These are phyloP conservation scores for Termitomyces sp. DNA, from an alignment of 768 basidiomycete genomes.

Conservation along the genomic window DNA sequence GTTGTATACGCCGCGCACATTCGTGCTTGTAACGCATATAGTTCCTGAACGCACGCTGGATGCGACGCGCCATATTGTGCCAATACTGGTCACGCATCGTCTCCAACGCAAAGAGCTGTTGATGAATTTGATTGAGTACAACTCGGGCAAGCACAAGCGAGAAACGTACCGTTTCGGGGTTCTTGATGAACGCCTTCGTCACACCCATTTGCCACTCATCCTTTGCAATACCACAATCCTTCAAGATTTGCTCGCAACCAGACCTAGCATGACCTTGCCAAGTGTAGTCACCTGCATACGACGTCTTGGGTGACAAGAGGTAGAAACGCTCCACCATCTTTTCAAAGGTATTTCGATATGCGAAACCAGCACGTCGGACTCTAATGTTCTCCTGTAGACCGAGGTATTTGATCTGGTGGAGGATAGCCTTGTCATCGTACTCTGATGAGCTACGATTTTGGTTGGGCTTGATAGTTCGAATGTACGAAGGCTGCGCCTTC, in stretches of 20 bases:
- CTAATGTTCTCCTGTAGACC: constrained; percentile 98
- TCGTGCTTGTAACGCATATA: constrained; percentile 95
- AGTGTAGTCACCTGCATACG: constrained; percentile 97
- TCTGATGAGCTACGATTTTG: constrained; percentile 91
- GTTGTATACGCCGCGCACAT: constrained; percentile 90
- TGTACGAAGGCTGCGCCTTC: constrained; percentile 96
- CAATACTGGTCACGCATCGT: constrained; percentile 99
- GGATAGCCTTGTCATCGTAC: constrained; percentile 91
- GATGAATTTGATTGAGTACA: constrained; percentile 2
- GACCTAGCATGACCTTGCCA: constrained; percentile 91
- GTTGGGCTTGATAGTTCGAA: constrained; percentile 99
- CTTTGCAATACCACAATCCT: constrained; percentile 90
- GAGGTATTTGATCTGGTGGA: constrained; percentile 99
- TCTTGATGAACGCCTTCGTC: constrained; percentile 99
- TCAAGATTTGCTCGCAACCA: constrained; percentile 89
- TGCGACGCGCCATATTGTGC: constrained; percentile 99
- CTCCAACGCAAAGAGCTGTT: constrained; percentile 92
- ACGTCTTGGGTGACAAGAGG: constrained; percentile 89
- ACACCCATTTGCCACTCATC: constrained; percentile 99
- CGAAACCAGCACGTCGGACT: constrained; percentile 95
- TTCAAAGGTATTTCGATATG: constrained; percentile 96
- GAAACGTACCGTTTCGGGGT: constrained; percentile 84
- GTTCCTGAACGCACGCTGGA: constrained; percentile 94
- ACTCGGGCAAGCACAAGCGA: background rate
- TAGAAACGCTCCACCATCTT: constrained; percentile 99